Conservation (phyloP, 2,329 filamentous ascomycete species). For the Colletotrichum sp. region DNA sequence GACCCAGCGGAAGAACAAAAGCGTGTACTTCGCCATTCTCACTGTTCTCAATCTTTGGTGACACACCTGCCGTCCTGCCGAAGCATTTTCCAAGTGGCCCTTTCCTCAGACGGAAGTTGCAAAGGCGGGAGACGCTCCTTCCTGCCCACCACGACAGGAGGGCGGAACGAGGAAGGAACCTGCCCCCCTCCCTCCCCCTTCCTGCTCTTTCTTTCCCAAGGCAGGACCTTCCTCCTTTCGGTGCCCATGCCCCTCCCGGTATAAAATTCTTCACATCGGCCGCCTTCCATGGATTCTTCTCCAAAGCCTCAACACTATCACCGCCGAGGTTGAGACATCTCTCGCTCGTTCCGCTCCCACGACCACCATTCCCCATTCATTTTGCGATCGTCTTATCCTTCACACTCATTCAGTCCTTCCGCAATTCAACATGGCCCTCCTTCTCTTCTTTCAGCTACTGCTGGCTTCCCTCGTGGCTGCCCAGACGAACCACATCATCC, state of each 20-base stretch:
- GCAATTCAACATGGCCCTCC: background rate
- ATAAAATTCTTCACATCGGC: background rate
- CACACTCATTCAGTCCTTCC: background rate
- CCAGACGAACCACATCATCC: background rate
- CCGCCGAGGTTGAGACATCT: background rate
- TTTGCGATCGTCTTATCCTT: background rate
- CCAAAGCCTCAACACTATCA: background rate
- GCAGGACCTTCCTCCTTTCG: background rate
- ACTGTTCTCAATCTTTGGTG: background rate
- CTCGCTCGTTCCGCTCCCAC: background rate
- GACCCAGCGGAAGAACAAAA: background rate
- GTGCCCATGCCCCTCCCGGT: background rate
- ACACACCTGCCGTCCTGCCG: rapidly evolving
- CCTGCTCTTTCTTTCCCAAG: background rate
- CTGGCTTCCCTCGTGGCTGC: background rate
- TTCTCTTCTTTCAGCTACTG: background rate
- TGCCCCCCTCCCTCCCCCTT: background rate
- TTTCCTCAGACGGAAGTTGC: background rate
- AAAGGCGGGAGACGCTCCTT: background rate
- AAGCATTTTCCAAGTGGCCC: background rate
- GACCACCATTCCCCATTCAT: background rate
- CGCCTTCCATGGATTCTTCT: background rate
- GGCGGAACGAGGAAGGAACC: background rate
- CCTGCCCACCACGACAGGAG: background rate
- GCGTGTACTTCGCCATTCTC: background rate